A percentile compares a stretch with the other conserved stretches of the same genome.
phyloP scores from a whole-genome alignment of 164 flowering plant genomes.

The Cinnamomum chago region DNA sequence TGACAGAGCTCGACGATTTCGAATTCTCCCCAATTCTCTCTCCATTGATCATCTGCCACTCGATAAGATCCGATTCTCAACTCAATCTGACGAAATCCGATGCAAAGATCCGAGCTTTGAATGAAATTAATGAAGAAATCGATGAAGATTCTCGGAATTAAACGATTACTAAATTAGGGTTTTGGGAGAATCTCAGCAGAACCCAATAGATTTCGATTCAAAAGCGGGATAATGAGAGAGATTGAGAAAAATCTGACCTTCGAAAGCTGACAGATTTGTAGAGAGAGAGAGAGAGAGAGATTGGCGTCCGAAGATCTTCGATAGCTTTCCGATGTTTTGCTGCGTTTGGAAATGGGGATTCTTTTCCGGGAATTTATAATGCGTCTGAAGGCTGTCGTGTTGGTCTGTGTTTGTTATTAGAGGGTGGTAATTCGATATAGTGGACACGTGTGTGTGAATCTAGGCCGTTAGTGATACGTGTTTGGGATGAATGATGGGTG shows the following conservation, averaged over 20 bases:
- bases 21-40: slow-evolving; percentile 30
- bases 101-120: not conserved
- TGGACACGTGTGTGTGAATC: no score
- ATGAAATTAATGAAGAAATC: not conserved
- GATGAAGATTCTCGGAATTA: not conserved
- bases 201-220: not conserved
- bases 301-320: not conserved
- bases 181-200: not conserved
- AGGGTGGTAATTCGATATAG: no score
- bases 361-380: not conserved
- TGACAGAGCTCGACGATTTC: slow-evolving; percentile 2
- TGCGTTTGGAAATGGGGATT: not conserved
- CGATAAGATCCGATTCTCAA: not conserved
- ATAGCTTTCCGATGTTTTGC: not conserved
- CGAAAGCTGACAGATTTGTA: not conserved
- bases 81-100: not conserved
- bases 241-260: not conserved
- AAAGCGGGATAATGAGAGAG: not conserved
- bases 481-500: no score
- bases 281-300: no score
- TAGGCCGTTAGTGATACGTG: no score
- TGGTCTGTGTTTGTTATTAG: no score
- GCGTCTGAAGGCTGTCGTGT: not conserved
- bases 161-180: not conserved
- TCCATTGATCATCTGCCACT: slow-evolving; percentile 40